phyloP scores from a whole-genome alignment of 2,329 filamentous ascomycete species.

The Juglanconis oblonga region DNA sequence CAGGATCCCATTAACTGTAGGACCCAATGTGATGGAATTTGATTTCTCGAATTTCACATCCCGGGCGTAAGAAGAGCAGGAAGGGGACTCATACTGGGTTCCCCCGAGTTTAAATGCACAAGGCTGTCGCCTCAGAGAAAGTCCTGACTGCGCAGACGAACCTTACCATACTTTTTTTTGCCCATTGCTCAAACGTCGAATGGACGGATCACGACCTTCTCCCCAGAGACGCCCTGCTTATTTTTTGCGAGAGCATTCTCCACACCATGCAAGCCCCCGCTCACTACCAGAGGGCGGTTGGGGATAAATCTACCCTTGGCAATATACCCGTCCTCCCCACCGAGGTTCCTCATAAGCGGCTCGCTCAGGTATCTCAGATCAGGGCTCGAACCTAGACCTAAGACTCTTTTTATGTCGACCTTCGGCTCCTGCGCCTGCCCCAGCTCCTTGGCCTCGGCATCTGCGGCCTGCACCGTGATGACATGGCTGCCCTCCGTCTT shows the following conservation, averaged over 20 bases:
- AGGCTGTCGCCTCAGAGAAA: no score
- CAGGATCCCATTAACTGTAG: no score
- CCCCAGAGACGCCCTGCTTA: slow-evolving; percentile 26
- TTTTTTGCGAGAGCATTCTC: slow-evolving; percentile 25
- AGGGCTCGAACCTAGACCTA: slow-evolving; percentile 25
- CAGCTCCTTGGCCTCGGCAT: slow-evolving; percentile 19
- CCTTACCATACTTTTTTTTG: neutral
- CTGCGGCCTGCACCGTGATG: slow-evolving; percentile 15
- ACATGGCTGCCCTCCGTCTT: slow-evolving; percentile 21
- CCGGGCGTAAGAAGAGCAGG: no score
- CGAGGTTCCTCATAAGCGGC: slow-evolving; percentile 25
- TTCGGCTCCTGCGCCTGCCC: slow-evolving; percentile 14
- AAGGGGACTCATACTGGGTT: no score
- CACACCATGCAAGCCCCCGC: slow-evolving; percentile 26
- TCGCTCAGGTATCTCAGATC: slow-evolving; percentile 28
- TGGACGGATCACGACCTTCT: slow-evolving; percentile 25
- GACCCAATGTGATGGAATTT: no score
- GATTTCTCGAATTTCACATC: no score
- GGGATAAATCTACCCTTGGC: slow-evolving; percentile 28
- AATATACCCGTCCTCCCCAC: slow-evolving; percentile 29
- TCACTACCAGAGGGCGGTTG: slow-evolving; percentile 26
- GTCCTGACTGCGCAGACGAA: no score
- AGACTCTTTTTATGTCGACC: slow-evolving; percentile 6
- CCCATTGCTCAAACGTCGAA: slow-evolving; percentile 1
- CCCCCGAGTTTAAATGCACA: no score